Base-by-base conservation (phyloP, 2,329 filamentous ascomycete genomes). In the Tolypocladium capitatum region DNA sequence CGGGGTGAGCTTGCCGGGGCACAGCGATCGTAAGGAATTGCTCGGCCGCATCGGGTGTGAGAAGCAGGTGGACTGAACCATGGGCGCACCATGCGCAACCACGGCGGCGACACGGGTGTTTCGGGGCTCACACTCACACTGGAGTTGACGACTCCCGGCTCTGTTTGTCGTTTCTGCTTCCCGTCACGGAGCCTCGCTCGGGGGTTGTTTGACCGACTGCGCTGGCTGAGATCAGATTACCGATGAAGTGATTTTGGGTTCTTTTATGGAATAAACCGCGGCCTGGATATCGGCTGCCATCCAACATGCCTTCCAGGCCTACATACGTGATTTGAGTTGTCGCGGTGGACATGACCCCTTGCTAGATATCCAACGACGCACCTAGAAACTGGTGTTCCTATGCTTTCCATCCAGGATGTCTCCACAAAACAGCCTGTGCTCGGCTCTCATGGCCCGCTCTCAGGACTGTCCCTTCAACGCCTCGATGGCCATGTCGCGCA, bases 11-110 rank as follows among this genome's bases (percentile, higher is more conserved):
- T 72, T 88, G 47, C 76, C 80, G 18, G 78, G 83, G 24, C 81
- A 84, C 63, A 83, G 81, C 56, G 84, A 87, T 63, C 77, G 83
- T 56, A 92, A 91, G 70, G 86, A 90, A 63, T 70, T 92, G 54
- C 72, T 92, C 46, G 84, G 85, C 41, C 74, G 86, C 46, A 92
- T 92, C 59, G 86, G 86, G 44, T 92, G 86, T 63, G 84, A 89
- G 64, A 88, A 88, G 71, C 83, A 80, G 60, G 71, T 79, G 48
- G 75, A 80, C 20, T 68, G 57, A 58, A 45, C 33, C 40, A 45
- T 45, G 40, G n/a, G n/a, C n/a, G n/a, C n/a, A n/a, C n/a, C n/a
- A n/a, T n/a, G n/a, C n/a, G n/a, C n/a, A n/a, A n/a, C n/a, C n/a
- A n/a, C n/a, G n/a, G n/a, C 36, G 48, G 18, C 30, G 18, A 36